Conservation (phyloP, 371 early-diverging fungal genomes). For the Apophysomyces elegans region DNA sequence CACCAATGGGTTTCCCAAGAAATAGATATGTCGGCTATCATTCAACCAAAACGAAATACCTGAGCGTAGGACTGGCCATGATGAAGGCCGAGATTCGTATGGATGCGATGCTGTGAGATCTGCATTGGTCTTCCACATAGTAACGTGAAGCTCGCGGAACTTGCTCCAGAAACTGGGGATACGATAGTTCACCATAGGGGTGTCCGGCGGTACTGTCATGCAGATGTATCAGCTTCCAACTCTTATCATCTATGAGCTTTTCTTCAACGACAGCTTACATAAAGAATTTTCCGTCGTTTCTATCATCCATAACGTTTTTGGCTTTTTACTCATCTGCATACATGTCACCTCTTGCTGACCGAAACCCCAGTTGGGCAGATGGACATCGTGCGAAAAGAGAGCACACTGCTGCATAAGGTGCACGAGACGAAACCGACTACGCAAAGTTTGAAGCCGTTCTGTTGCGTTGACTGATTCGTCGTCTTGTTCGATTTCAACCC, state of each 20-base stretch:
- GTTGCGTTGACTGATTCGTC: slow-evolving; percentile 61
- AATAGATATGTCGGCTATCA: slow-evolving; percentile 76
- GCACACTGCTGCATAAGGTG: slow-evolving; percentile 79
- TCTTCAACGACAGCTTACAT: slow-evolving; percentile 43
- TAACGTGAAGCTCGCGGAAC: slow-evolving; percentile 78
- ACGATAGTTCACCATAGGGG: slow-evolving; percentile 47
- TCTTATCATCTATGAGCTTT: not conserved
- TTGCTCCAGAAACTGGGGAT: slow-evolving; percentile 74
- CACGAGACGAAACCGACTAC: slow-evolving; percentile 75
- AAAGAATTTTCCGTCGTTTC: slow-evolving; percentile 55
- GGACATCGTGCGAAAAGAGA: slow-evolving; percentile 80
- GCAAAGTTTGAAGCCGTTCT: slow-evolving; percentile 64
- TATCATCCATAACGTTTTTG: slow-evolving; percentile 73
- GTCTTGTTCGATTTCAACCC: slow-evolving; percentile 71
- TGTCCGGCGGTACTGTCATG: slow-evolving; percentile 44
- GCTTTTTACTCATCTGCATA: slow-evolving; percentile 66
- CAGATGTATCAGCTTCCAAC: not conserved
- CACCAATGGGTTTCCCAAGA: slow-evolving; percentile 96
- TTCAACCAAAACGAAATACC: slow-evolving; percentile 93
- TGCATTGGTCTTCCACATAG: slow-evolving; percentile 85
- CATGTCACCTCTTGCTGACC: slow-evolving; percentile 95
- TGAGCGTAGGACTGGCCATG: slow-evolving; percentile 86
- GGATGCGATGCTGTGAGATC: slow-evolving; percentile 87
- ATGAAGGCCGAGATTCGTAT: slow-evolving; percentile 79
- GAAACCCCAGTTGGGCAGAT: slow-evolving; percentile 97